Conservation (phyloP, 2,329 filamentous ascomycete genomes). For the Aureobasidium mangrovei region DNA sequence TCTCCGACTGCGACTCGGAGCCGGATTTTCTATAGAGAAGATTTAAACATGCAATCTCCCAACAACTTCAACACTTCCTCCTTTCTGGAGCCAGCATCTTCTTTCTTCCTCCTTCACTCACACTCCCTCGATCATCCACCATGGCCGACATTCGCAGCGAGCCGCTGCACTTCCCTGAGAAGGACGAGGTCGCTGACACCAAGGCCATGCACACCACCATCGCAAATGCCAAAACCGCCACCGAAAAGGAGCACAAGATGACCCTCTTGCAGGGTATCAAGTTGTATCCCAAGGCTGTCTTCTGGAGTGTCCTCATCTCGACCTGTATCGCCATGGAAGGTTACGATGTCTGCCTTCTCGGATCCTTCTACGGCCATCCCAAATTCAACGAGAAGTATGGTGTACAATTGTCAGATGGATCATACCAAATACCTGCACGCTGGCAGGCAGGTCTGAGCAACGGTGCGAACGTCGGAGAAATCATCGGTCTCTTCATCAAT, state of each 20-base stretch:
- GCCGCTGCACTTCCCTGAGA: constrained; percentile 20
- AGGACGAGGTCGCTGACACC: constrained; percentile 25
- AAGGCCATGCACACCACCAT: constrained; percentile 26
- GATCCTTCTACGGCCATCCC: constrained; percentile 60
- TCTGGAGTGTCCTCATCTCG: constrained; percentile 78
- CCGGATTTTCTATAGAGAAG: constrained; percentile 5
- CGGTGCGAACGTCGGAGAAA: constrained; percentile 39
- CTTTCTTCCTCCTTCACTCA: background rate
- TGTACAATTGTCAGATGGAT: constrained; percentile 30
- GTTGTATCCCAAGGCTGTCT: constrained; percentile 79
- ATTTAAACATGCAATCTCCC: constrained; percentile 7
- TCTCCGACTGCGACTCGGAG: background rate
- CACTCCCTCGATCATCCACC: background rate
- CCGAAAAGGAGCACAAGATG: constrained; percentile 43
- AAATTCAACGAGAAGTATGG: constrained; percentile 41
- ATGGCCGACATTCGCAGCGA: constrained; percentile 15
- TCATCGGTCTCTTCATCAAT: constrained; percentile 40
- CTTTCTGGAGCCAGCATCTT: constrained; percentile 3
- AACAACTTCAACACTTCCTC: constrained; percentile 5
- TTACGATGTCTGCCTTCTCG: constrained; percentile 73
- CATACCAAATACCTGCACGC: constrained; percentile 35
- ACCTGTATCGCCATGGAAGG: constrained; percentile 89
- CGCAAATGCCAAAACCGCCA: constrained; percentile 36
- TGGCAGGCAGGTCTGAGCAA: constrained; percentile 43
- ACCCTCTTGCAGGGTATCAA: constrained; percentile 63